phyloP scores from a whole-genome alignment of 495 filamentous ascomycete genomes.

The Corynascus novoguineensis region DNA sequence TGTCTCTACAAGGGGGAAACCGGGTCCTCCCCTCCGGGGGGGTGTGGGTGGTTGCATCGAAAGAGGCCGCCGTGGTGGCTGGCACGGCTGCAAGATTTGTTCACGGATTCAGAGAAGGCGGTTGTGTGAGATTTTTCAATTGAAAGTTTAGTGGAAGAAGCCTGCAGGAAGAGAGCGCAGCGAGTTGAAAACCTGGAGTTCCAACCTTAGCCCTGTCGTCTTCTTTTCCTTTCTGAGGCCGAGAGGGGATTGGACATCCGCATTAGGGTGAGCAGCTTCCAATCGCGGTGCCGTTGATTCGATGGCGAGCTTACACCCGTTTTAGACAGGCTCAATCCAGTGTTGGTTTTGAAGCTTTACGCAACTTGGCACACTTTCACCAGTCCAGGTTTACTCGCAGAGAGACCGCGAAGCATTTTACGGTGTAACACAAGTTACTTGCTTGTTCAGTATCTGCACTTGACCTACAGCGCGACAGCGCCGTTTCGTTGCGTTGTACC shows the following conservation, averaged over 20 bases:
- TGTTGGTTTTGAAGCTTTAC: too few species aligned
- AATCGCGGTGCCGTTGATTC: not conserved
- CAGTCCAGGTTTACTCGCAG: too few species aligned
- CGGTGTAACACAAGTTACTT: too few species aligned
- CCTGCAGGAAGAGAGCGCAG: too few species aligned
- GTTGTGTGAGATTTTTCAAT: not conserved
- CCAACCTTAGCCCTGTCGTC: too few species aligned
- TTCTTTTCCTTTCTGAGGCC: not conserved
- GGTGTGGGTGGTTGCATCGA: not conserved
- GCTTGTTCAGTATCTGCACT: too few species aligned
- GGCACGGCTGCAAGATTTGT: not conserved
- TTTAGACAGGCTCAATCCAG: not conserved
- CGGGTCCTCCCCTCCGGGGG: not conserved
- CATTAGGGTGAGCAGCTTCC: not conserved
- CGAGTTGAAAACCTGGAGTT: not conserved
- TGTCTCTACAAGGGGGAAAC: too few species aligned
- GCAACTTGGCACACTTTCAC: too few species aligned
- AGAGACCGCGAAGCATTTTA: too few species aligned
- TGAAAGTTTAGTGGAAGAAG: too few species aligned
- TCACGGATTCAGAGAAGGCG: not conserved
- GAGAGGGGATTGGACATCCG: not conserved
- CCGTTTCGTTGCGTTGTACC: too few species aligned
- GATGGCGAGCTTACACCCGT: not conserved
- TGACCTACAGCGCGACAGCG: too few species aligned
- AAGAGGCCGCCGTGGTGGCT: slow-evolving; percentile 2